These are phyloP conservation scores for Massarina eburnea DNA, from an alignment of 2,329 filamentous ascomycete genomes.

Conservation along the genomic window DNA sequence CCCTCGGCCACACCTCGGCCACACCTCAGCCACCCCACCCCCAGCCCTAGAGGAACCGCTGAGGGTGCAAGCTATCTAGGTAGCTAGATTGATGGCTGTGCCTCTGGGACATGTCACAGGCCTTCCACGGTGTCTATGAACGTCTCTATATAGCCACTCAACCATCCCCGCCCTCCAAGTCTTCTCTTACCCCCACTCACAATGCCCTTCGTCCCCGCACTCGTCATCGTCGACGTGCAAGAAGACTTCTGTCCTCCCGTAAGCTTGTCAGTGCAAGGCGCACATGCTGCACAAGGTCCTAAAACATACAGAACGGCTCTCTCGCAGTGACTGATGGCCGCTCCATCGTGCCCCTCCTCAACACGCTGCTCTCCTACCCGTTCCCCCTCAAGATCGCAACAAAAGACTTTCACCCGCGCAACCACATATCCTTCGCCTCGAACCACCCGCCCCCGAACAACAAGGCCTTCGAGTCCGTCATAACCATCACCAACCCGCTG, in stretches of 20 bases:
- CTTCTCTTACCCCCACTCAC: not conserved
- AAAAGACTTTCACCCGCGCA: slow-evolving; percentile 83
- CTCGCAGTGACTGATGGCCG: slow-evolving; percentile 78
- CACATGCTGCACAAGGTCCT: not conserved
- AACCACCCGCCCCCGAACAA: slow-evolving; percentile 70
- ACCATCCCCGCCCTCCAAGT: not conserved
- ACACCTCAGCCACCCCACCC: not conserved
- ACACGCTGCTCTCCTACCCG: slow-evolving; percentile 69
- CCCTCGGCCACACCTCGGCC: too few species aligned
- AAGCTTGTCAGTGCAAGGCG: slow-evolving; percentile 34
- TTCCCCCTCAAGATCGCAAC: slow-evolving; percentile 79
- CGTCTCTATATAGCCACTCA: not conserved
- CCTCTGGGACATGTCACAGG: too few species aligned
- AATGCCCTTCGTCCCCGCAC: slow-evolving; percentile 51
- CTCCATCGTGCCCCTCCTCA: slow-evolving; percentile 69
- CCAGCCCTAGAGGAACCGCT: too few species aligned
- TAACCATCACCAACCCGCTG: slow-evolving; percentile 67
- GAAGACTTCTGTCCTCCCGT: slow-evolving; percentile 94
- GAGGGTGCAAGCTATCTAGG: too few species aligned
- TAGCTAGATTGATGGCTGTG: too few species aligned
- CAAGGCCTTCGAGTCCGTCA: slow-evolving; percentile 65
- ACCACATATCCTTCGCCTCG: slow-evolving; percentile 85
- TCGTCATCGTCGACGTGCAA: slow-evolving; percentile 84
- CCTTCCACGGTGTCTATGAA: too few species aligned
- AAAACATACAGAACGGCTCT: slow-evolving; percentile 66